A percentile compares a stretch with the other conserved stretches of the same genome.
Evolutionary conservation across 1,139 yeast species (phyloP).

Genomic region (Hemisphaericaspora subhashii): DNA sequence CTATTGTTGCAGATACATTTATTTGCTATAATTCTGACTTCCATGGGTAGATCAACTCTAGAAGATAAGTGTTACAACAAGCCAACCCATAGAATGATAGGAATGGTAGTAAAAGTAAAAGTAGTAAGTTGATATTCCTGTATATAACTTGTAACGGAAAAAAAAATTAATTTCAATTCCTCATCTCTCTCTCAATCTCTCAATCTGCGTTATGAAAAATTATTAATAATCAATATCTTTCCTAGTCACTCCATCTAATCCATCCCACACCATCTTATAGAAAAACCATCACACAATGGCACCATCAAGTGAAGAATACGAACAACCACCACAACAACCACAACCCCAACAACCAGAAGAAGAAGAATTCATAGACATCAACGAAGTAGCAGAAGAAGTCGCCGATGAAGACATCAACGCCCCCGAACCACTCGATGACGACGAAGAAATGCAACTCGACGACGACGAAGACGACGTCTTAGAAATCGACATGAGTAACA

Average conservation of each 20-base stretch:
- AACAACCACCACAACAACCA: background rate
- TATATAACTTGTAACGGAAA: too few species aligned
- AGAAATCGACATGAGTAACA: constrained; percentile 74
- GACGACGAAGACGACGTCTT: constrained; percentile 33
- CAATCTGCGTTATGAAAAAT: too few species aligned
- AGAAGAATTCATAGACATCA: constrained; percentile 53
- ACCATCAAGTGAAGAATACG: constrained; percentile 1
- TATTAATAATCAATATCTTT: too few species aligned
- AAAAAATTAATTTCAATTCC: too few species aligned
- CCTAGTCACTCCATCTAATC: too few species aligned
- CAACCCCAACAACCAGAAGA: constrained; percentile 7
- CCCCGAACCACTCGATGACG: constrained; percentile 43
- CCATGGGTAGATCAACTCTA: too few species aligned
- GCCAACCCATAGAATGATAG: too few species aligned
- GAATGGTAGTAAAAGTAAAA: too few species aligned
- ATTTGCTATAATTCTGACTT: too few species aligned
- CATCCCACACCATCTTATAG: background rate
- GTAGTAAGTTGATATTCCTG: too few species aligned
- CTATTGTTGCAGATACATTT: too few species aligned
- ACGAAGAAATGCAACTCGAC: constrained; percentile 29
- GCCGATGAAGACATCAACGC: constrained; percentile 36
- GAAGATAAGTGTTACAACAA: too few species aligned
- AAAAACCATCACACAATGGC: background rate
- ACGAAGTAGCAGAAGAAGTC: constrained; percentile 64
- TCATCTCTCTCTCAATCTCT: background rate